These are phyloP conservation scores for Calocybe indica DNA, from an alignment of 768 basidiomycete species.

Conservation along the genomic window DNA sequence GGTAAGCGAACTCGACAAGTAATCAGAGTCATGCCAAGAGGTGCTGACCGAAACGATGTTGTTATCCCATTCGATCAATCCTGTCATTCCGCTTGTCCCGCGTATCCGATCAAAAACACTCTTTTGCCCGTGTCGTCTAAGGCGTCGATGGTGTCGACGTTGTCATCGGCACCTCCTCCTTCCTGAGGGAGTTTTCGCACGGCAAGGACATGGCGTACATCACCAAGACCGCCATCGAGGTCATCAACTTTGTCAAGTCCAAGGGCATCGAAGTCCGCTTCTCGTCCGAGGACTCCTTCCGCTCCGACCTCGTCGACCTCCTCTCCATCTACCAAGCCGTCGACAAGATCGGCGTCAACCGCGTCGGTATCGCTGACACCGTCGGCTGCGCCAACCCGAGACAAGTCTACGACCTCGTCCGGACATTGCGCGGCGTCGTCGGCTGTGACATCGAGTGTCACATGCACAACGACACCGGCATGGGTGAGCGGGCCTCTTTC, in stretches of 20 bases:
- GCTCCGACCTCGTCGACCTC: slow-evolving; percentile 97
- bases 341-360: slow-evolving; percentile 98
- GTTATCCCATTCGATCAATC: too few relatives aligned
- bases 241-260: slow-evolving; percentile 99
- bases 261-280: slow-evolving; percentile 99
- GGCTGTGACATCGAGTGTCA: slow-evolving; percentile 97
- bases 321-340: slow-evolving; percentile 99
- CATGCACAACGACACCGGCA: slow-evolving; percentile 97
- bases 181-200: slow-evolving; percentile 98
- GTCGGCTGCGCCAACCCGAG: slow-evolving; percentile 98
- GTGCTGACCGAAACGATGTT: too few relatives aligned
- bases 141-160: slow-evolving; percentile 99
- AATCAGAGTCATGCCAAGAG: too few relatives aligned
- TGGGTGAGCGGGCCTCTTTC: slow-evolving; percentile 48
- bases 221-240: slow-evolving; percentile 97
- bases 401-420: slow-evolving; percentile 97
- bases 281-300: slow-evolving; percentile 99
- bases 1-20: slow-evolving; percentile 38
- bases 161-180: slow-evolving; percentile 98
- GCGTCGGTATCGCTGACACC: slow-evolving; percentile 98
- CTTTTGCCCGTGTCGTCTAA: slow-evolving; percentile 21
- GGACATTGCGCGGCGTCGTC: slow-evolving; percentile 94
- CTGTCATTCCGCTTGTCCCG: neutral
- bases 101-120: neutral
- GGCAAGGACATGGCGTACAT: slow-evolving; percentile 99